phyloP scores from a whole-genome alignment of 495 filamentous ascomycete genomes.

The Aspergillus steynii region DNA sequence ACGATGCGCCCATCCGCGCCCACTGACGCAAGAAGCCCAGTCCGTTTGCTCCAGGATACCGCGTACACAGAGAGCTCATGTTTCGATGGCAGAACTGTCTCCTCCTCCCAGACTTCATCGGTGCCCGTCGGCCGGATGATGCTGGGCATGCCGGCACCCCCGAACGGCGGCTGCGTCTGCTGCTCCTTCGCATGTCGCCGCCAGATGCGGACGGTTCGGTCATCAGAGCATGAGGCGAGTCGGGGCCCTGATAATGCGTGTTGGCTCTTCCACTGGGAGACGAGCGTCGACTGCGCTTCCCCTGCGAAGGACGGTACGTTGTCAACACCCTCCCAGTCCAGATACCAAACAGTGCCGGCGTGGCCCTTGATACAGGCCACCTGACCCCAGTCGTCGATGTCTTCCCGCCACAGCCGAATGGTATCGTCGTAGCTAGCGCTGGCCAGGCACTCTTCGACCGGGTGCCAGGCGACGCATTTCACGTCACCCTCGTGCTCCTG shows the following conservation, averaged over 20 bases:
- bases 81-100: constrained; percentile 64
- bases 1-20: constrained; percentile 85
- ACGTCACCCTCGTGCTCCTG: constrained; percentile 94
- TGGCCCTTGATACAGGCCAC: constrained; percentile 80
- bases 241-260: constrained; percentile 58
- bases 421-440: constrained; percentile 91
- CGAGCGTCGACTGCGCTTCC: constrained; percentile 10
- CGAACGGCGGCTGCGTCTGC: constrained; percentile 29
- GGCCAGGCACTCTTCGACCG: constrained; percentile 76
- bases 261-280: constrained; percentile 41
- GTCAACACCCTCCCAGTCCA: constrained; percentile 69
- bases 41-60: constrained; percentile 72
- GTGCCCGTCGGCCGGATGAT: constrained; percentile 71
- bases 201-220: constrained; percentile 78
- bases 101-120: constrained; percentile 80
- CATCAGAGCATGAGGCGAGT: constrained; percentile 77
- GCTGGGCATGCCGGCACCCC: constrained; percentile 60
- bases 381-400: constrained; percentile 89
- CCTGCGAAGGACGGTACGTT: constrained; percentile 18
- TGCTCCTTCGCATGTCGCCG: constrained; percentile 55
- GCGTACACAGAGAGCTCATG: constrained; percentile 84
- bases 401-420: constrained; percentile 84
- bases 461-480: constrained; percentile 90
- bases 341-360: constrained; percentile 78
- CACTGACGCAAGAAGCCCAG: constrained; percentile 74